phyloP scores from a whole-genome alignment of 257 asterid species.

The Thymus quinquecostatus region DNA sequence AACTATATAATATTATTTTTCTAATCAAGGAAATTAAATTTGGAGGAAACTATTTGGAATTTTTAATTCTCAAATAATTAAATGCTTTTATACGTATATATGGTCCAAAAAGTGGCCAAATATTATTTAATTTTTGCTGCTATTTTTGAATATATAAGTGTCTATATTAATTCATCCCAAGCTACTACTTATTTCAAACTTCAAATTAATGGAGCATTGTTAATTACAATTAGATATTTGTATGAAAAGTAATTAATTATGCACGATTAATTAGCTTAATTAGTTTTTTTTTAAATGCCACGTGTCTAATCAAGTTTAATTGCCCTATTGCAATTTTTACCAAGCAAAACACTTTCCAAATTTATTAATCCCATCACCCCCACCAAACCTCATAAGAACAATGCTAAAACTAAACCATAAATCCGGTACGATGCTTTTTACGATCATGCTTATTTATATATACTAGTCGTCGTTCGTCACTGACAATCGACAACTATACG shows the following conservation, averaged over 20 bases:
- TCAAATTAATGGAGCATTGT: background rate
- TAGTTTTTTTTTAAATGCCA: no score
- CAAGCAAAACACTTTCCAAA: background rate
- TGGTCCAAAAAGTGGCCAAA: background rate
- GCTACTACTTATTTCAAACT: background rate
- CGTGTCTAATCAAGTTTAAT: background rate
- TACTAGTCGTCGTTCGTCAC: no score
- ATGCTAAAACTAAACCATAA: background rate
- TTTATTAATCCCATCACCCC: background rate
- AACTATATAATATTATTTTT: background rate
- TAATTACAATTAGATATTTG: background rate
- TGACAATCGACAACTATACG: no score
- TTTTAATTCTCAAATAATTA: no score
- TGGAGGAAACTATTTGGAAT: background rate
- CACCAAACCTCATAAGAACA: background rate
- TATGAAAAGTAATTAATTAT: no score
- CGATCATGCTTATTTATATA: no score
- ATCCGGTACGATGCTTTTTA: no score
- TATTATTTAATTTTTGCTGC: background rate
- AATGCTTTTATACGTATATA: no score
- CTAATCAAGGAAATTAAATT: background rate
- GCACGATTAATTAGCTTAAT: no score
- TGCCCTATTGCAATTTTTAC: background rate
- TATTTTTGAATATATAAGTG: background rate
- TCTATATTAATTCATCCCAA: background rate